Evolutionary conservation across 441 rosid genomes (phyloP).

Genomic region (Theobroma grandiflorum): DNA sequence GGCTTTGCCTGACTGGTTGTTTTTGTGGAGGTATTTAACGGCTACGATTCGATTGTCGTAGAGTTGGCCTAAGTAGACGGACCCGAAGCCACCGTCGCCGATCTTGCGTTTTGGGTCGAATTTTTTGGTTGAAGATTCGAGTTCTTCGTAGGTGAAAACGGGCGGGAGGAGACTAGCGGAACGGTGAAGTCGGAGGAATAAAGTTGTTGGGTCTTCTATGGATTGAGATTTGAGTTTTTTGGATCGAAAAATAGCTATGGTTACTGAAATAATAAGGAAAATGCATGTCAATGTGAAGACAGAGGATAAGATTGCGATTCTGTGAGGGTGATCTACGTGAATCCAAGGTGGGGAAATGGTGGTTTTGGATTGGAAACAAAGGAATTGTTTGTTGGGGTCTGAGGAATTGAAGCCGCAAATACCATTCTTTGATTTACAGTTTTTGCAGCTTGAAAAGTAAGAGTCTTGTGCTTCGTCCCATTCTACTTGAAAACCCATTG

Average conservation of each 20-base stretch:
- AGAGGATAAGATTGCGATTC: constrained; percentile 53
- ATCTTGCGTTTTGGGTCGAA: constrained; percentile 85
- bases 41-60: constrained; percentile 75
- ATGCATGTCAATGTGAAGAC: constrained; percentile 63
- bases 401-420: constrained; percentile 79
- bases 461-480: constrained; percentile 72
- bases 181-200: constrained; percentile 82
- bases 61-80: constrained; percentile 78
- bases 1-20: constrained; percentile 58
- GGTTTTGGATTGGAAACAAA: constrained; percentile 56
- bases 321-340: constrained; percentile 38
- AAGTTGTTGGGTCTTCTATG: constrained; percentile 70
- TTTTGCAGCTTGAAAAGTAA: constrained; percentile 63
- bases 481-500: constrained; percentile 67
- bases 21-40: constrained; percentile 81
- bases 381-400: constrained; percentile 56
- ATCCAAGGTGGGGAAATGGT: constrained; percentile 46
- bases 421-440: constrained; percentile 56
- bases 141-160: constrained; percentile 89
- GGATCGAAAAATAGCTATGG: constrained; percentile 60
- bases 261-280: constrained; percentile 52
- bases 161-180: constrained; percentile 79
- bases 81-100: constrained; percentile 94
- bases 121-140: constrained; percentile 69
- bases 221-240: constrained; percentile 47